Evolutionary conservation across 352 stramenopile genomes (phyloP).

Genomic region (Globisporangium paroecandrum): DNA sequence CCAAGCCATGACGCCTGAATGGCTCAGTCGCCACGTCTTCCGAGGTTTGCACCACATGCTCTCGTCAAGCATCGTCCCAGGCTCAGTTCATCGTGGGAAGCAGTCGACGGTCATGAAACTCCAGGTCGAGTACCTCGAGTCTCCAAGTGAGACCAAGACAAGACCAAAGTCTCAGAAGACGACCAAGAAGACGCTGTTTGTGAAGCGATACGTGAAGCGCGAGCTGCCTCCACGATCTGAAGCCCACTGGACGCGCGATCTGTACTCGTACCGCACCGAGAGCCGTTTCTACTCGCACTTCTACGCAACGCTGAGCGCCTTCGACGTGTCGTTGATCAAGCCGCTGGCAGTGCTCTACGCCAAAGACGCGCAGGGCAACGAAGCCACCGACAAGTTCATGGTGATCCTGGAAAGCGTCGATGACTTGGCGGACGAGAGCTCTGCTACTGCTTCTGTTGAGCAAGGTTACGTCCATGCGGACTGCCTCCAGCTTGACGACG

Average conservation of each 20-base stretch:
- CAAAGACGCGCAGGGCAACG: slow-evolving; percentile 18
- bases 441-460: background rate
- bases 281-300: slow-evolving; percentile 54
- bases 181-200: slow-evolving; percentile 36
- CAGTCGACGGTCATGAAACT: slow-evolving; percentile 51
- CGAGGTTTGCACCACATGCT: slow-evolving; percentile 12
- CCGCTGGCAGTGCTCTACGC: slow-evolving; percentile 47
- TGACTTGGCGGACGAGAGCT: background rate
- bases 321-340: slow-evolving; percentile 37
- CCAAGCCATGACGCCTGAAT: slow-evolving; percentile 36
- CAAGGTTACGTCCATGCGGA: slow-evolving; percentile 32
- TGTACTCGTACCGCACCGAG: slow-evolving; percentile 60
- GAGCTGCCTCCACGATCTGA: slow-evolving; percentile 43
- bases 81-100: slow-evolving; percentile 45
- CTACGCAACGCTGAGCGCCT: slow-evolving; percentile 26
- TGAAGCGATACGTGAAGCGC: slow-evolving; percentile 59
- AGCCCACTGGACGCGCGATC: slow-evolving; percentile 51
- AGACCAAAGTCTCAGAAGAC: background rate
- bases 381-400: slow-evolving; percentile 42
- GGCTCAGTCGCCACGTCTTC: slow-evolving; percentile 38
- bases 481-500: slow-evolving; percentile 31
- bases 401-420: slow-evolving; percentile 49
- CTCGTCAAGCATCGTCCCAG: slow-evolving; percentile 24
- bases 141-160: background rate
- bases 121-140: slow-evolving; percentile 23